phyloP scores from a whole-genome alignment of 176 grass and related monocot species.

The Avena insularis region DNA sequence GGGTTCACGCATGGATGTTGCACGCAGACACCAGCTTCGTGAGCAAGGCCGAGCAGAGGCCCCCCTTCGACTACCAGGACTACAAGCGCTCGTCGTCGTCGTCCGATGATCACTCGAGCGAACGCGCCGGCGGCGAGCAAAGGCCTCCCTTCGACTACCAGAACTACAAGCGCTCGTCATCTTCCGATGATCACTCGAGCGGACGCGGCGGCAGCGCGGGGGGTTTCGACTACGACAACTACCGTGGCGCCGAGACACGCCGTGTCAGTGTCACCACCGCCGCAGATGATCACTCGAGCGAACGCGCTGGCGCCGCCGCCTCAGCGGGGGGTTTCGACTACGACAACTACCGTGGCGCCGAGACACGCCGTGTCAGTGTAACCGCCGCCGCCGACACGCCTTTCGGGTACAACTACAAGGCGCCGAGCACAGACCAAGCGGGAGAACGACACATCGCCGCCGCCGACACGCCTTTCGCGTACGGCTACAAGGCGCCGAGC shows the following conservation, averaged over 20 bases:
- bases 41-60: neutral
- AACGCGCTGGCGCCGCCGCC: neutral
- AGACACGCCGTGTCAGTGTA: too few species aligned
- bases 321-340: too few species aligned
- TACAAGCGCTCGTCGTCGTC: conserved; percentile 3
- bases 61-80: conserved; percentile 32
- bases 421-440: neutral
- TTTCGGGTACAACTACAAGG: neutral
- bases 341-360: too few species aligned
- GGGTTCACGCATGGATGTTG: neutral
- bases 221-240: neutral
- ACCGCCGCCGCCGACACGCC: neutral
- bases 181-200: neutral
- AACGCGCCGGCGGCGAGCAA: neutral
- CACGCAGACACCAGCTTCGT: neutral
- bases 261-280: too few species aligned
- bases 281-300: neutral
- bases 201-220: neutral
- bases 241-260: neutral
- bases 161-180: conserved; percentile 5
- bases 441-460: neutral
- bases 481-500: conserved; percentile 9
- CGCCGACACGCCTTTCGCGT: neutral
- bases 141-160: neutral
- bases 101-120: neutral